A percentile compares a stretch with the other conserved stretches of the same genome.
Conservation (phyloP, 495 filamentous ascomycete genomes). For the Neohortaea acidophila region DNA sequence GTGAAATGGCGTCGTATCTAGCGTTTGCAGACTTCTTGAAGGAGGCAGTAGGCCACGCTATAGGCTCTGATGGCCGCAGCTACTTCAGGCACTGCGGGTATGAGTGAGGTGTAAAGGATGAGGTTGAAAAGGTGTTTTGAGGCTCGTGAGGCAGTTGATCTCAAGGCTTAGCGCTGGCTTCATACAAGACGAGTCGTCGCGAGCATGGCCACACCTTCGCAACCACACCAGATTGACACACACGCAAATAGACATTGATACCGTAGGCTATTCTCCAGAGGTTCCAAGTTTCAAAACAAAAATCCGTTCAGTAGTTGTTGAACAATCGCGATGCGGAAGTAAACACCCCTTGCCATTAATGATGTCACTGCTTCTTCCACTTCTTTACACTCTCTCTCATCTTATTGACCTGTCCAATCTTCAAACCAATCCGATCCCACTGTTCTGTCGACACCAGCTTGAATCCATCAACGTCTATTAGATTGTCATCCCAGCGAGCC, state of each 20-base stretch:
- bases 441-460: neutral
- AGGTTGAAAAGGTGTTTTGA: neutral
- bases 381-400: neutral
- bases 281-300: neutral
- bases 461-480: neutral
- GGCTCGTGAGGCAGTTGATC: neutral
- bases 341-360: neutral
- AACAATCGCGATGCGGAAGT: neutral
- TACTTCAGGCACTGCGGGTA: neutral
- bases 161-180: neutral
- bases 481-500: neutral
- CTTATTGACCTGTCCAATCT: neutral
- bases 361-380: neutral
- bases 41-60: neutral
- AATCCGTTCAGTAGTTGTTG: neutral
- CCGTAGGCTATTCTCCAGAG: neutral
- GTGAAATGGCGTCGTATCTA: neutral
- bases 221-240: neutral
- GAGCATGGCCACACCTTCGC: neutral
- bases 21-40: slow-evolving; percentile 3
- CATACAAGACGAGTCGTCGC: too few species aligned
- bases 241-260: neutral
- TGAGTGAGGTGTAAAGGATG: neutral
- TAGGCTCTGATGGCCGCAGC: neutral
- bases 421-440: neutral